Evolutionary conservation across 1,284 basidiomycete genomes (phyloP).

Genomic region (Ustanciosporium gigantosporum): DNA sequence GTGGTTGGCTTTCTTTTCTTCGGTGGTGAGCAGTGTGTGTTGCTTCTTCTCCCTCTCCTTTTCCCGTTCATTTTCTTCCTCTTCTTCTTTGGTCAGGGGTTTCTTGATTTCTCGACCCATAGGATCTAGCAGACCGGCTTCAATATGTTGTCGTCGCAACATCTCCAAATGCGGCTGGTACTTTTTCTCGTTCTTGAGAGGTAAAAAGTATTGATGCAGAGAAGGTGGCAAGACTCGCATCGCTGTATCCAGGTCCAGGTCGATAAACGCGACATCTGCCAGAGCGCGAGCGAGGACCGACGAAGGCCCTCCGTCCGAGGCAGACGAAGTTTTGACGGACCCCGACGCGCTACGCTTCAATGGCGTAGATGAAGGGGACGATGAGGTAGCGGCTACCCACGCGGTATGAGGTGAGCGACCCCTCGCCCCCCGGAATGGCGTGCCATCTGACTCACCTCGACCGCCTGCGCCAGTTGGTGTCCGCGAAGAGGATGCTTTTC

Average conservation of each 20-base stretch:
- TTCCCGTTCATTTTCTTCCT: constrained; percentile 20
- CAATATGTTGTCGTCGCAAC: constrained; percentile 29
- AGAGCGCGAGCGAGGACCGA: constrained; percentile 17
- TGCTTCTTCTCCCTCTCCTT: constrained; percentile 55
- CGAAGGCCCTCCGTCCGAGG: constrained; percentile 7
- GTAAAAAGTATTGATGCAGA: constrained; percentile 13
- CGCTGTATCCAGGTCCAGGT: constrained; percentile 23
- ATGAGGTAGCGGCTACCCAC: neutral
- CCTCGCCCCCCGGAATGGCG: too few species aligned
- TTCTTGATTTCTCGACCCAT: constrained; percentile 28
- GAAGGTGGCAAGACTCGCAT: constrained; percentile 5
- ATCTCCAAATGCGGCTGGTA: constrained; percentile 44
- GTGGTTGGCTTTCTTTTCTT: constrained; percentile 88
- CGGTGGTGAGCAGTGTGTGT: constrained; percentile 72
- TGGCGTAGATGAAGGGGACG: constrained; percentile 4
- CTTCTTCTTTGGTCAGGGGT: constrained; percentile 15
- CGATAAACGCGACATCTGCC: constrained; percentile 18
- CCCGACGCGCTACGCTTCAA: constrained; percentile 22
- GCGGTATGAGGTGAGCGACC: too few species aligned
- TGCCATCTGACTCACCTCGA: neutral
- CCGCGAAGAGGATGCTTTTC: neutral
- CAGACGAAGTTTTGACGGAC: constrained; percentile 8
- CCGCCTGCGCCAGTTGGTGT: constrained; percentile 7
- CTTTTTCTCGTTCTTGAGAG: constrained; percentile 23
- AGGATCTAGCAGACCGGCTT: constrained; percentile 23